phyloP scores from a whole-genome alignment of 495 filamentous ascomycete species.

The Jackrogersella minutella region DNA sequence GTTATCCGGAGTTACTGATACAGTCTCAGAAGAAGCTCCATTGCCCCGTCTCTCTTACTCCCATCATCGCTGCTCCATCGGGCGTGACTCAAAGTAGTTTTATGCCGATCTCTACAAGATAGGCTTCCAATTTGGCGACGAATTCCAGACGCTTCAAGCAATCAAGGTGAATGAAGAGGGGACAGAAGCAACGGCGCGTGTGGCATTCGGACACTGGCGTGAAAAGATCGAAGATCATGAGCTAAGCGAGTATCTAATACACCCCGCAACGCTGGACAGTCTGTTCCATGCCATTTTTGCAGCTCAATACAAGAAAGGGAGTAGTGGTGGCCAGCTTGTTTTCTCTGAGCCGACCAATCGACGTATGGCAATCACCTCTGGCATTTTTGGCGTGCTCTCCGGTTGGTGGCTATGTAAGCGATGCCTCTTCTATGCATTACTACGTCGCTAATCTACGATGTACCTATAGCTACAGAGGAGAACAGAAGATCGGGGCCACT shows the following conservation, averaged over 20 bases:
- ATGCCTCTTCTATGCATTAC: not conserved
- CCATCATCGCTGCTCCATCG: too few species aligned
- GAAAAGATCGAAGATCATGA: not conserved
- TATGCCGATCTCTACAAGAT: too few species aligned
- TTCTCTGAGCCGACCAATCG: slow-evolving; percentile 12
- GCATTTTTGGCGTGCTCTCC: slow-evolving; percentile 44
- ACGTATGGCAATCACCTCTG: not conserved
- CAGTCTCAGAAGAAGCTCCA: not conserved
- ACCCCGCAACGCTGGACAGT: slow-evolving; percentile 34
- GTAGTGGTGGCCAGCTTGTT: slow-evolving; percentile 5
- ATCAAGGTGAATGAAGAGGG: not conserved
- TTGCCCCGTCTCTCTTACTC: too few species aligned
- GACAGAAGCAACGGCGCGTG: not conserved
- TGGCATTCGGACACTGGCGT: not conserved
- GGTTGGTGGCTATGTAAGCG: slow-evolving; percentile 49
- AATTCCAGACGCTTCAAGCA: too few species aligned
- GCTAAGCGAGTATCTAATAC: slow-evolving; percentile 24
- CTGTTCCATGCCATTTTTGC: slow-evolving; percentile 25
- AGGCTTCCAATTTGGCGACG: too few species aligned
- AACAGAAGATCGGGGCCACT: not conserved
- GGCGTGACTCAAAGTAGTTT: too few species aligned
- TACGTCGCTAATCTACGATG: not conserved
- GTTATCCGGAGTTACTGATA: not conserved
- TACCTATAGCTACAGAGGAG: not conserved
- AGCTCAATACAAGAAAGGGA: not conserved